Base-by-base conservation (phyloP, 176 grass and related monocot genomes). In the Zea luxurians region DNA sequence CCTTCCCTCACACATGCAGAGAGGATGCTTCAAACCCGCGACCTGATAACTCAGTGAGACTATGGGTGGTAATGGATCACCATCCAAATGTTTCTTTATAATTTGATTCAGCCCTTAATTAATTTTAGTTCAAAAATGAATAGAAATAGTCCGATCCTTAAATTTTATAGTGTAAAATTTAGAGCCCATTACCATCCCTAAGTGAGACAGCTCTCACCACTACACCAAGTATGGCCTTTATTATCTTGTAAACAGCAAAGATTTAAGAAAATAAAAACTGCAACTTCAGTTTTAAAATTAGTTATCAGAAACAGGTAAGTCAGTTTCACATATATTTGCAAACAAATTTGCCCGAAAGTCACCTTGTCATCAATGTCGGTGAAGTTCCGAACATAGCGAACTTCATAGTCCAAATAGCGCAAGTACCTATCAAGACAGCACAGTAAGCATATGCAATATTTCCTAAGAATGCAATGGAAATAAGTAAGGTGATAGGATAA, bases 361-460 rank as follows among this genome's bases (percentile, higher is more conserved):
- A 98, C 96, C 96, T 98, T 98, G 80, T 98, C 96, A 79, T 98
- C 96, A 67, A 98, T 92, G 83, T 98, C 96, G 1, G 96, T 98
- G 27, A 98, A 98, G 75, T 98, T 98, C 61, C 95, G 87, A 74
- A 98, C 92, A 90, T 98, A 98, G 8, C 62, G 68, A 41, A 98
- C 92, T 83, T 94, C 82, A 73, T 90, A 94, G 36, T 80, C 89
- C 83, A 87, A 81, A 80, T 94, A 88, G n/a, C 61, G 49, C 74
- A 98, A 69, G 68, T 94, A 98, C 85, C 96, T 98, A 48, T 75
- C 53, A 89, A 40, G 37, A 68, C 52, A 71, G 5, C 40, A 73
- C 1, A 43, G 46, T 67, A 75, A 81, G 45, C 15, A 45, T 17
- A 61, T 50, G 7, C 20, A 17, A n/a, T 58, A 44, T 46, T 53